Conservation (phyloP, 495 filamentous ascomycete genomes). For the Podospora bellae-mahoneyi region DNA sequence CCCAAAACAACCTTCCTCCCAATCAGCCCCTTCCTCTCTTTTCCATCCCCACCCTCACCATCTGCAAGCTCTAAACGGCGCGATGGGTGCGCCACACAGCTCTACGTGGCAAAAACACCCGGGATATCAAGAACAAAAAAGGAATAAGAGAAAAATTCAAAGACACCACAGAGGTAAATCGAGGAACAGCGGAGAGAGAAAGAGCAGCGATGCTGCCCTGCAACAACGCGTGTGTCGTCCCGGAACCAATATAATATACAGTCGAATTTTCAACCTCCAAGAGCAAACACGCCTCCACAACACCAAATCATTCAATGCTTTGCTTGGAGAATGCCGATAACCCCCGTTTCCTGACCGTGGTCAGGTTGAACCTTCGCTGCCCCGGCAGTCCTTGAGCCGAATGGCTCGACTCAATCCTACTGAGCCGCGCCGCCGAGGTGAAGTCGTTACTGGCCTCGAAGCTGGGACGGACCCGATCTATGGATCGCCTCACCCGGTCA, state of each 20-base stretch:
- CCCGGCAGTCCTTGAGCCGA: slow-evolving; percentile 32
- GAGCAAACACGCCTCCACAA: neutral
- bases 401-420: slow-evolving; percentile 74
- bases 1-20: neutral
- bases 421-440: slow-evolving; percentile 78
- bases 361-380: slow-evolving; percentile 34
- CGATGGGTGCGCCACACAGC: slow-evolving; percentile 3
- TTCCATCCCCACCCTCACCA: neutral
- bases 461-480: slow-evolving; percentile 72
- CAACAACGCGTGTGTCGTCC: neutral
- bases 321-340: slow-evolving; percentile 38
- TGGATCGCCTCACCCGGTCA: slow-evolving; percentile 69
- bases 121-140: slow-evolving; percentile 27
- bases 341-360: slow-evolving; percentile 35
- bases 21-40: neutral
- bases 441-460: slow-evolving; percentile 88
- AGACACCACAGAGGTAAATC: slow-evolving; percentile 12
- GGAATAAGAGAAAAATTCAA: slow-evolving; percentile 14
- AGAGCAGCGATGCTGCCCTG: neutral
- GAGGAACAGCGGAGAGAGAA: slow-evolving; percentile 18
- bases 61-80: neutral
- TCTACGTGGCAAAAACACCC: slow-evolving; percentile 10
- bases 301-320: slow-evolving; percentile 28
- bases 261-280: neutral
- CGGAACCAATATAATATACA: slow-evolving; percentile 15